Base-by-base conservation (phyloP, 768 basidiomycete genomes). In the Hypholoma sublateritium region DNA sequence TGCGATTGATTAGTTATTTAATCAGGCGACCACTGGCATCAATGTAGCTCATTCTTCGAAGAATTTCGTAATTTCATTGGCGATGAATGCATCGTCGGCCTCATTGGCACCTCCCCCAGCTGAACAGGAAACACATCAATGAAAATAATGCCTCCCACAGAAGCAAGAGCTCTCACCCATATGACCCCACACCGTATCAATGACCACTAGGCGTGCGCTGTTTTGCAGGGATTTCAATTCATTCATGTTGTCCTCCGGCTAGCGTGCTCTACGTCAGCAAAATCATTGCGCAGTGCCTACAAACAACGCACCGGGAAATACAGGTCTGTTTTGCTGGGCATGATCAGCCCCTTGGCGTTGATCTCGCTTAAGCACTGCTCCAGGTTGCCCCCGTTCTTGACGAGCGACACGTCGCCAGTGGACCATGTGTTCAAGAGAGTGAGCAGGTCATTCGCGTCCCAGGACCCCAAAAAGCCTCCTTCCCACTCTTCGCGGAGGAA, bases 301-400 rank as follows among this genome's bases (percentile, higher is more conserved):
- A 57, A 35, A 36, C 50, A 32, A 60, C 69, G 36, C 54, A 82
- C 80, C 17, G 84, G 72, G 65, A 85, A 85, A 64, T 84, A 83
- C 37, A 85, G 65, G 59, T 85, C 84, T 1, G 80, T 83, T 70
- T 81, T 82, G 60, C 77, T 78, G 4, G 84, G 83, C 81, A 85
- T 82, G 46, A 84, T 77, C 42, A 85, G 60, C 3, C 81, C 82
- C 55, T 74, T 79, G 3, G 82, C 81, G 58, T 77, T 78, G 68
- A 83, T 80, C 16, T 62, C 65, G 1, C 65, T 59, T 53, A 85
- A 62, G 39, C 72, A 71, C 35, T 70, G 74, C 45, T 66, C 70
- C 25, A 81, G 72, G 60, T 81, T 70, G 14, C 78, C 79, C 0
- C 69, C 69, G 59, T 80, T 72, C 16, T 73, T 71, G 14, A 83